Conservation (phyloP, 2,329 filamentous ascomycete species). For the Fusarium sp. region DNA sequence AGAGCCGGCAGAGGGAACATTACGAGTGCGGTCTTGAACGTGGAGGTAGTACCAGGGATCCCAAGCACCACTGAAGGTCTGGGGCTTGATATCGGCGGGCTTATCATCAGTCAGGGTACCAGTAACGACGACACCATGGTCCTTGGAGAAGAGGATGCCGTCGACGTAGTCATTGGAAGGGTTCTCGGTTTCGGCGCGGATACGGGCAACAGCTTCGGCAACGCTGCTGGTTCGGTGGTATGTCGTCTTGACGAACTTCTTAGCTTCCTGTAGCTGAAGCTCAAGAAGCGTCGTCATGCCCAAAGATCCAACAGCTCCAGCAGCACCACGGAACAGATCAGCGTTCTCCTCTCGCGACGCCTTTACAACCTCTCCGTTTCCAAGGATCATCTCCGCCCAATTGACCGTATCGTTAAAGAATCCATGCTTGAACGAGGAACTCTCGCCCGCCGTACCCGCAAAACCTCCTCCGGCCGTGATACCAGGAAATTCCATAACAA, state of each 20-base stretch:
- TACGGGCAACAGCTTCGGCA: slow-evolving; percentile 51
- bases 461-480: slow-evolving; percentile 77
- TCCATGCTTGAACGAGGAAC: slow-evolving; percentile 74
- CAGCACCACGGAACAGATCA: slow-evolving; percentile 73
- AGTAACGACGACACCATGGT: slow-evolving; percentile 68
- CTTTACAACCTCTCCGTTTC: slow-evolving; percentile 66
- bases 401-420: slow-evolving; percentile 72
- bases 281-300: slow-evolving; percentile 74
- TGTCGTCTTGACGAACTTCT: slow-evolving; percentile 66
- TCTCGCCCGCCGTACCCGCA: slow-evolving; percentile 73
- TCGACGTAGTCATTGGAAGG: slow-evolving; percentile 72
- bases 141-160: slow-evolving; percentile 70
- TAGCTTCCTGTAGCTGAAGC: slow-evolving; percentile 66
- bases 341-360: slow-evolving; percentile 64
- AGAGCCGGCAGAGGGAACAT: slow-evolving; percentile 35
- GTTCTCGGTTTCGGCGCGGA: slow-evolving; percentile 57
- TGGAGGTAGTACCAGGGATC: slow-evolving; percentile 84
- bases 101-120: slow-evolving; percentile 65
- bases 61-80: slow-evolving; percentile 67
- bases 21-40: slow-evolving; percentile 59
- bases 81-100: slow-evolving; percentile 51
- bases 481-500: slow-evolving; percentile 77
- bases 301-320: slow-evolving; percentile 74
- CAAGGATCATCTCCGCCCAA: slow-evolving; percentile 72
- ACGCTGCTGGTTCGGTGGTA: slow-evolving; percentile 62